These are phyloP conservation scores for Xerophyta viscosa DNA, from an alignment of 106 monocot genomes.

Conservation along the genomic window DNA sequence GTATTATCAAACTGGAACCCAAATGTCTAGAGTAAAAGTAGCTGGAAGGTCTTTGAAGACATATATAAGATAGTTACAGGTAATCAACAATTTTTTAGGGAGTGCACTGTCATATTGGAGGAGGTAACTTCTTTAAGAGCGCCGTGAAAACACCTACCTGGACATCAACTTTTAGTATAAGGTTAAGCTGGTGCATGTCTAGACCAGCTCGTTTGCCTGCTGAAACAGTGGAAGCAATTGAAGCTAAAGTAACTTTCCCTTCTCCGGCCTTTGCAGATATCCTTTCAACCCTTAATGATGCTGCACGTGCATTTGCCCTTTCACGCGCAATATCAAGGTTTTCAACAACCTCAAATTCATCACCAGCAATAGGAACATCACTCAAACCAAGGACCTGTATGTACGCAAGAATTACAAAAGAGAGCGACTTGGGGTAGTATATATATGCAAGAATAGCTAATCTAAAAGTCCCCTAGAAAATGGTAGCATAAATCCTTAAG, in stretches of 20 bases:
- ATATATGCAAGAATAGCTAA: no score
- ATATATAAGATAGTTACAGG: no score
- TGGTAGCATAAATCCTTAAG: no score
- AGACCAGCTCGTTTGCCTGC: slow-evolving; percentile 61
- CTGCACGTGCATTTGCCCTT: slow-evolving; percentile 63
- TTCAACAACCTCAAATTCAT: slow-evolving; percentile 90
- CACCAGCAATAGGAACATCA: slow-evolving; percentile 86
- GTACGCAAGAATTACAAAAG: neutral
- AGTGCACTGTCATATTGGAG: no score
- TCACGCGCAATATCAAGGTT: slow-evolving; percentile 75
- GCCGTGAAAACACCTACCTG: slow-evolving; percentile 48
- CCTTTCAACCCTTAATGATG: slow-evolving; percentile 35
- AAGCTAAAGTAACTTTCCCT: slow-evolving; percentile 78
- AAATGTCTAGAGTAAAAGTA: no score
- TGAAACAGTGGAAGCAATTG: slow-evolving; percentile 77
- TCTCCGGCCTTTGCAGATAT: slow-evolving; percentile 86
- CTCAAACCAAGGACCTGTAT: slow-evolving; percentile 76
- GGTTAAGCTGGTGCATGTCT: slow-evolving; percentile 87
- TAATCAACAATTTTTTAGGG: no score
- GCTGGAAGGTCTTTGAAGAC: no score
- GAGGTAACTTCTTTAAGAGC: no score
- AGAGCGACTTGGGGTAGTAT: no score
- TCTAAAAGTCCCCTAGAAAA: no score
- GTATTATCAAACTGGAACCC: neutral
- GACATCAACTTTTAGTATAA: slow-evolving; percentile 93